These are phyloP conservation scores for Cladochytrium replicatum DNA, from an alignment of 192 early-diverging fungal species.

Conservation along the genomic window DNA sequence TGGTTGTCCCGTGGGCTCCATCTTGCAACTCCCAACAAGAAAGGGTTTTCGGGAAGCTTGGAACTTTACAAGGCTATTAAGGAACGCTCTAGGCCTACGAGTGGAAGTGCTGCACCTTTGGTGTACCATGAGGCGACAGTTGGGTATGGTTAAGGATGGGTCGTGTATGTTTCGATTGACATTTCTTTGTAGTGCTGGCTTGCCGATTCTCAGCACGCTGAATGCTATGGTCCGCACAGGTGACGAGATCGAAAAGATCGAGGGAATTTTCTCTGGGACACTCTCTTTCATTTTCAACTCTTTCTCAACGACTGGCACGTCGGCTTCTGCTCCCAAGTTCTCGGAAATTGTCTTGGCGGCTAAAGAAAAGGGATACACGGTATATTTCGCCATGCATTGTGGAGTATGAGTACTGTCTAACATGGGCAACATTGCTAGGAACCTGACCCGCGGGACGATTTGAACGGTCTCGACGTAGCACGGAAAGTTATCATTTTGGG, in stretches of 20 bases:
- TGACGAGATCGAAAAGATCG: conserved; percentile 84
- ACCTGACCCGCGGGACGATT: conserved; percentile 95
- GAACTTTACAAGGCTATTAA: conserved; percentile 66
- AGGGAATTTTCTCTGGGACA: conserved; percentile 97
- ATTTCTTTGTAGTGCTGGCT: conserved; percentile 58
- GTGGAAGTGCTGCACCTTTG: conserved; percentile 29
- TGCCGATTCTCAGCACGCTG: conserved; percentile 87
- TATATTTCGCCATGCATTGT: conserved; percentile 15
- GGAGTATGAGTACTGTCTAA: background rate
- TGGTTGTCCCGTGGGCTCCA: conserved; percentile 74
- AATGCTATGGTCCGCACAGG: conserved; percentile 84
- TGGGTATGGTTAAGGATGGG: conserved; percentile 29
- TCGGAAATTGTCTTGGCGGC: conserved; percentile 83
- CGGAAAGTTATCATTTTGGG: conserved; percentile 88
- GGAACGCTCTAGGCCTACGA: conserved; percentile 9
- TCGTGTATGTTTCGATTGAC: background rate
- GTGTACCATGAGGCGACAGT: conserved; percentile 93
- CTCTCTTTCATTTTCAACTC: conserved; percentile 98
- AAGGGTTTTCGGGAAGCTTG: conserved; percentile 74
- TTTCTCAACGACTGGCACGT: conserved; percentile 59
- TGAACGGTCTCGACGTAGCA: conserved; percentile 99
- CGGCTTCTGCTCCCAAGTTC: conserved; percentile 48
- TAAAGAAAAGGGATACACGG: conserved; percentile 88
- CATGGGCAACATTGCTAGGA: conserved; percentile 40
- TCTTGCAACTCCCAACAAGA: conserved; percentile 97